Percentiles rank a stretch among this genome's conserved stretches.
Conservation (phyloP, 202 grass and related monocot genomes). For the Setaria viridis region DNA sequence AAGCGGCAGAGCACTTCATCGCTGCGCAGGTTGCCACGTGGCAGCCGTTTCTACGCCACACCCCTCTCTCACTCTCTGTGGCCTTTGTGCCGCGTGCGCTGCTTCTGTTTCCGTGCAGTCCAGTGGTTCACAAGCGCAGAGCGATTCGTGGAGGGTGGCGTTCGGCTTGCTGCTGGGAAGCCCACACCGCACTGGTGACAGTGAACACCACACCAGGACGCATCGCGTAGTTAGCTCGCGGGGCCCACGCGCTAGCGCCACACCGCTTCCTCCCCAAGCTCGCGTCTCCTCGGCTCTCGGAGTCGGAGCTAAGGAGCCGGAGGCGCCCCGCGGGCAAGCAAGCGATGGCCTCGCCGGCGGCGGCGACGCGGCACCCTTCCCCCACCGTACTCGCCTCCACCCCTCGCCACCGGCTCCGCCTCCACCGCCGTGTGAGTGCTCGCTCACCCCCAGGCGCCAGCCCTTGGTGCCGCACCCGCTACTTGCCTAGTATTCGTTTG, state of each 20-base stretch:
- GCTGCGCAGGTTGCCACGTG: constrained; percentile 40
- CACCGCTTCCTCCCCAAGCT: neutral
- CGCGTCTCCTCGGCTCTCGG: neutral
- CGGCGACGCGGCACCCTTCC: constrained; percentile 27
- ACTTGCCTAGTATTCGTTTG: neutral
- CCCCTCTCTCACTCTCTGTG: neutral
- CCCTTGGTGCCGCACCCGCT: neutral
- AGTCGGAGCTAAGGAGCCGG: neutral
- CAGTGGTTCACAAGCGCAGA: neutral
- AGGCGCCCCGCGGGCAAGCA: neutral
- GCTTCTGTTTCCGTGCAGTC: neutral
- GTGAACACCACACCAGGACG: neutral
- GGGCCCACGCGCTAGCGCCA: constrained; percentile 32
- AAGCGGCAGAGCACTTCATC: neutral
- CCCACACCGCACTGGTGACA: no score
- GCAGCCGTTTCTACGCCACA: constrained; percentile 6
- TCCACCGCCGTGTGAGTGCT: constrained; percentile 46
- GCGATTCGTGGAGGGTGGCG: no score
- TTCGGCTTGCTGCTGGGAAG: no score
- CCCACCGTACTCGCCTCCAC: constrained; percentile 23
- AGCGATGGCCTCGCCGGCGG: constrained; percentile 53
- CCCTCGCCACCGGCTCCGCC: constrained; percentile 6
- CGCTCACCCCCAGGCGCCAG: neutral
- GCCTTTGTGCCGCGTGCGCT: neutral
- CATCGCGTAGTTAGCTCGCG: constrained; percentile 8